Percentiles rank a stretch among this genome's conserved stretches.
Evolutionary conservation across 208 protist genomes (phyloP).

Genomic region (Leptomonas seymouri): DNA sequence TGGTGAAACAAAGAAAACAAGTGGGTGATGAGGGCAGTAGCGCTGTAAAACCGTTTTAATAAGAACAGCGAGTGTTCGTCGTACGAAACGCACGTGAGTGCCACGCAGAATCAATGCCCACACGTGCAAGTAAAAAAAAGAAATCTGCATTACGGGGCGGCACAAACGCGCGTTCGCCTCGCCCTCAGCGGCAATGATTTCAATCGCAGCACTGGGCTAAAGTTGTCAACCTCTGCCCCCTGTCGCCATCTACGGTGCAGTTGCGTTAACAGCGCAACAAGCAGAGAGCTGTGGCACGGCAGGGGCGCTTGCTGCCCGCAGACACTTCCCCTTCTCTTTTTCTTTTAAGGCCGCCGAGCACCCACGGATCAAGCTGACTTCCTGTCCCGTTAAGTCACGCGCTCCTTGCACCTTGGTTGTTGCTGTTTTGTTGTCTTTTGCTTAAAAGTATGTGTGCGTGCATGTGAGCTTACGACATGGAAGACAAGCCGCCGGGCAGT

Average conservation of each 20-base stretch:
- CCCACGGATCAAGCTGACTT: too few species aligned
- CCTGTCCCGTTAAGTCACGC: too few species aligned
- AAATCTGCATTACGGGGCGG: too few species aligned
- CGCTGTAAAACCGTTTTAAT: neutral
- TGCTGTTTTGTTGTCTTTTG: neutral
- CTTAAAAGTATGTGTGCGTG: constrained; percentile 2
- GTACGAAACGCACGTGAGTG: neutral
- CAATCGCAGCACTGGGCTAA: too few species aligned
- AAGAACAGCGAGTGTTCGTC: neutral
- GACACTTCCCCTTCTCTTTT: neutral
- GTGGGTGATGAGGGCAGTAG: neutral
- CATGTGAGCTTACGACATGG: constrained; percentile 5
- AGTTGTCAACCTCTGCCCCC: too few species aligned
- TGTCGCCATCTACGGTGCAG: too few species aligned
- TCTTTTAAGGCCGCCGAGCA: neutral
- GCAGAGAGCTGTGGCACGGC: too few species aligned
- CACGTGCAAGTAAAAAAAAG: constrained; percentile 7
- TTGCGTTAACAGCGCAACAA: neutral
- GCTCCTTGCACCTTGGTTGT: neutral
- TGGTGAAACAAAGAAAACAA: neutral
- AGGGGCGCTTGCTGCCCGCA: too few species aligned
- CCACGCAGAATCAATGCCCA: too few species aligned
- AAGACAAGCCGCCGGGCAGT: constrained; percentile 4
- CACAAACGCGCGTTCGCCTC: too few species aligned
- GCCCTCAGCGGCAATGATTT: too few species aligned